Evolutionary conservation across 768 basidiomycete genomes (phyloP), one percentile per base, ranked within the genome.

Genomic region (Amanita brunnescens): DNA sequence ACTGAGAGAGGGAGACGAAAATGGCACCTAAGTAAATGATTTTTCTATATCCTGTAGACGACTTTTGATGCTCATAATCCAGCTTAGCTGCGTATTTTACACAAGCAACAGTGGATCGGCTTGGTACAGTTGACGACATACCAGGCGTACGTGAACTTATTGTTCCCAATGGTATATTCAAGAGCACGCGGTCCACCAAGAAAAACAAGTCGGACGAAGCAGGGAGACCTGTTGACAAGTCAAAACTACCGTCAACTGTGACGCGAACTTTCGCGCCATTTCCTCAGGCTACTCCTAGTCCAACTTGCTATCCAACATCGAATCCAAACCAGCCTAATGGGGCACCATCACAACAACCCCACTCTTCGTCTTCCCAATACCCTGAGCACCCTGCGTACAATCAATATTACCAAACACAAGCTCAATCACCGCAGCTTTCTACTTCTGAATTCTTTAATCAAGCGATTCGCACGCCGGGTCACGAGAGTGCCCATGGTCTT

Each of bases 11-110:
- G 85, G 37, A 71, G 71, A 50, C 75, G 83, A 43, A 91, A 91
- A 67, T 89, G 87, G 88, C 88, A 90, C 63, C 71, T 91, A 37
- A 89, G 87, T 89, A 62, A 63, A 81, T 69, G 43, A 16, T 18
- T 23, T 33, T n/a, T 33, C 16, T 20, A 50, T 45, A n/a, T 3
- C 40, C 33, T 35, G 23, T 29, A 14, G 30, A 18, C 23, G 32
- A 41, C 21, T 52, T 39, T 54, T 52, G 52, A 49, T 13, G 34
- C 44, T 46, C 39, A 38, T 44, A 13, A 26, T 48, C 24, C 13
- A 21, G 51, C 55, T 18, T 65, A 90, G 88, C 85, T 63, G 86
- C 88, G 3, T 91, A 91, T 65, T 91, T 88, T 62, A 87, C 88
- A 24, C 85, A 87, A 56, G 69, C 75, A 3, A 87, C 84, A 0